These are phyloP conservation scores for Candida lessepsii DNA, from an alignment of 805 yeast genomes.

Conservation along the genomic window DNA sequence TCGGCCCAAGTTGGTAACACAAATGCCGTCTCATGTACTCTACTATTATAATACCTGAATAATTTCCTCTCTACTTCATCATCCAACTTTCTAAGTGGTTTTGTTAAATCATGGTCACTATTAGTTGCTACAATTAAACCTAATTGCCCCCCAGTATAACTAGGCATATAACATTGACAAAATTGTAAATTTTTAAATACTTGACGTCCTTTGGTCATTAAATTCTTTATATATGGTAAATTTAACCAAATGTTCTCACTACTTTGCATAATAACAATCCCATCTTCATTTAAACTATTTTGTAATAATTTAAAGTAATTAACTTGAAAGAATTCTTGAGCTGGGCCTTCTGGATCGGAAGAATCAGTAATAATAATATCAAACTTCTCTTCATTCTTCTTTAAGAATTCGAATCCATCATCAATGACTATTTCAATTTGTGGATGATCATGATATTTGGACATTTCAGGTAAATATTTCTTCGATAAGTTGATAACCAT, in stretches of 20 bases:
- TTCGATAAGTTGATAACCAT: constrained; percentile 71
- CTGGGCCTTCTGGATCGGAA: constrained; percentile 95
- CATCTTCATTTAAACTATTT: constrained; percentile 59
- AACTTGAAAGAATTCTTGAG: constrained; percentile 80
- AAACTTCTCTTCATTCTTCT: constrained; percentile 43
- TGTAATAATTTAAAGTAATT: constrained; percentile 68
- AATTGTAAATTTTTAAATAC: constrained; percentile 65
- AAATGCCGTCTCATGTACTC: constrained; percentile 70
- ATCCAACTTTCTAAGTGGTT: constrained; percentile 50
- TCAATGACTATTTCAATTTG: constrained; percentile 65
- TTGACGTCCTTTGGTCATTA: constrained; percentile 46
- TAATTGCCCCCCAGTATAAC: constrained; percentile 85
- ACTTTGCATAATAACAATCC: constrained; percentile 78
- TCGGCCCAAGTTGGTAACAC: constrained; percentile 81
- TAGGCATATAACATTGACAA: constrained; percentile 80
- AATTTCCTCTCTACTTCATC: constrained; percentile 45
- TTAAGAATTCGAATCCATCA: constrained; percentile 82
- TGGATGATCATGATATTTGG: constrained; percentile 60
- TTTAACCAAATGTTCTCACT: constrained; percentile 76
- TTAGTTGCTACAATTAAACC: constrained; percentile 75
- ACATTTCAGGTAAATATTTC: constrained; percentile 75
- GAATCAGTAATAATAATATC: constrained; percentile 91
- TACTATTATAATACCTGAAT: constrained; percentile 63
- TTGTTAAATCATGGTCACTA: constrained; percentile 46
- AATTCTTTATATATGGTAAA: constrained; percentile 47